These are phyloP conservation scores for Hansenula sp. DNA, from an alignment of 1,139 yeast species.

Conservation along the genomic window DNA sequence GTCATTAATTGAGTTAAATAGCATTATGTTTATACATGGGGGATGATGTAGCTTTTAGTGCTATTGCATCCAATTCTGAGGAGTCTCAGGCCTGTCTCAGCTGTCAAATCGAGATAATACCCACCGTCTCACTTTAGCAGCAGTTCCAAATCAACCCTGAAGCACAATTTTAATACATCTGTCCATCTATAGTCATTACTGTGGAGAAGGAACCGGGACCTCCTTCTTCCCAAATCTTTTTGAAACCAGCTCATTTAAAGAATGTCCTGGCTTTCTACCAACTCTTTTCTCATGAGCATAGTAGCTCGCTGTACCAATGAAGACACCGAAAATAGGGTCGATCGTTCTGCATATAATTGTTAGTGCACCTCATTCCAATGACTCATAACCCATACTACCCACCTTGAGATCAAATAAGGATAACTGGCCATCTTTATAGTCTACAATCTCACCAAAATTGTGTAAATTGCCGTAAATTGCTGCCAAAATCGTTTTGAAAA, in stretches of 20 bases:
- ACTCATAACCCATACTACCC: slow-evolving; percentile 6
- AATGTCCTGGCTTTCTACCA: slow-evolving; percentile 53
- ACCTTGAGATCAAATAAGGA: slow-evolving; percentile 20
- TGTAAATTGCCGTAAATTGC: no score
- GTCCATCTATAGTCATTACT: no score
- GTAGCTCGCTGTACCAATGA: slow-evolving; percentile 57
- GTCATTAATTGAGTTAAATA: no score
- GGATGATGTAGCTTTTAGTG: no score
- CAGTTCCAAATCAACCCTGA: no score
- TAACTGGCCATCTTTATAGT: background rate
- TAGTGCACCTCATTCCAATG: background rate
- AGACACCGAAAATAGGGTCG: slow-evolving; percentile 60
- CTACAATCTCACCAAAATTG: background rate
- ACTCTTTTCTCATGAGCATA: slow-evolving; percentile 55
- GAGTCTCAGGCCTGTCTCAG: no score
- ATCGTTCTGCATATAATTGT: slow-evolving; percentile 25
- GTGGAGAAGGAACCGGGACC: background rate
- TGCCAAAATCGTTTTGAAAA: no score
- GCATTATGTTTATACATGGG: no score
- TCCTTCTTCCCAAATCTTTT: slow-evolving; percentile 24
- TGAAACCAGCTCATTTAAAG: slow-evolving; percentile 45
- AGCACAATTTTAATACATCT: no score
- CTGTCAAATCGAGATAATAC: no score
- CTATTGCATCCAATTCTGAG: no score
- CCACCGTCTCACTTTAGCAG: no score